These are phyloP conservation scores for Penstemon newberryi DNA, from an alignment of 257 asterid species.

Conservation along the genomic window DNA sequence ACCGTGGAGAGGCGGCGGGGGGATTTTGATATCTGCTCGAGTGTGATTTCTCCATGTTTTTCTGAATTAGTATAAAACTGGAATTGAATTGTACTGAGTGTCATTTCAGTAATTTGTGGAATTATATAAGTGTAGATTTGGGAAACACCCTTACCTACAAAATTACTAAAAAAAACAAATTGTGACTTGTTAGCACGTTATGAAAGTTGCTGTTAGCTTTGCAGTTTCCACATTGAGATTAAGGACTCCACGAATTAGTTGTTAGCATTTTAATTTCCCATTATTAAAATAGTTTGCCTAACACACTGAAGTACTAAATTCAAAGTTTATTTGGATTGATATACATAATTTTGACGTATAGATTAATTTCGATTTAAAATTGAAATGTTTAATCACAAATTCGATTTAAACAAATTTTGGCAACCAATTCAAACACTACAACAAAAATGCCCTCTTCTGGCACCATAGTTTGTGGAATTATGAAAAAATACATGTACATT, in stretches of 20 bases:
- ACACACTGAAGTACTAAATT: no score
- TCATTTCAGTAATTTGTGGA: not conserved
- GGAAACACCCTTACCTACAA: conserved; percentile 2
- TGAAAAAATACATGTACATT: no score
- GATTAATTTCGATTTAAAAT: no score
- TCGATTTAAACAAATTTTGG: no score
- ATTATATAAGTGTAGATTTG: not conserved
- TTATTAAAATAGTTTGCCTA: no score
- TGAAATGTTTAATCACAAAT: no score
- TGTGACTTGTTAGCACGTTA: conserved; percentile 40
- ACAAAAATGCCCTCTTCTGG: no score
- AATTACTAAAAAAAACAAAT: conserved; percentile 17
- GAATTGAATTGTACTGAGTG: not conserved
- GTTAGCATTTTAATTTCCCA: not conserved
- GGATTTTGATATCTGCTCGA: conserved; percentile 25
- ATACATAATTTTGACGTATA: no score
- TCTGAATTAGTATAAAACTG: not conserved
- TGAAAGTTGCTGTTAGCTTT: conserved; percentile 14
- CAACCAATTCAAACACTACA: no score
- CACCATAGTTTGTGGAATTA: no score
- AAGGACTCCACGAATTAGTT: conserved; percentile 35
- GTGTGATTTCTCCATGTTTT: conserved; percentile 38
- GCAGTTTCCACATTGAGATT: conserved; percentile 17
- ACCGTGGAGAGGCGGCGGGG: conserved; percentile 27
- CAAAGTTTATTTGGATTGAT: no score